Evolutionary conservation across 495 filamentous ascomycete species (phyloP), one percentile per base, ranked within the genome.

Genomic region (Annulohypoxylon stygium): DNA sequence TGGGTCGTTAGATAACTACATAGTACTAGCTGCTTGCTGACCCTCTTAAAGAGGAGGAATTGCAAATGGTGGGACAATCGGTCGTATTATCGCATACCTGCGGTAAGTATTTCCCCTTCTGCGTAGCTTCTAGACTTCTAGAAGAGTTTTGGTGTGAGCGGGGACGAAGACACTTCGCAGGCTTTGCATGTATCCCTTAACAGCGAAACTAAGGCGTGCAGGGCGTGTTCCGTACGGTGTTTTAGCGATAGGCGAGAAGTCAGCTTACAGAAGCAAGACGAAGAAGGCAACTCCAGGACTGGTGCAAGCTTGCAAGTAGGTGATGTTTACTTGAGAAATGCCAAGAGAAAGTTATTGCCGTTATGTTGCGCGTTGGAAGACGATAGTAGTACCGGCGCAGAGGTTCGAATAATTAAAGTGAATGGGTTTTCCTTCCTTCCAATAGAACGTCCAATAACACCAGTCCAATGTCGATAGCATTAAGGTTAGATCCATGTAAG

Each of bases 81-180:
- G 20, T 39, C 37, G 33, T 61, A 58, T 58, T 61, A 53, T 45
- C 47, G 57, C 48, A 61, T 54, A 6, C 30, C 30, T 30, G 5
- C 30, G 30, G 30, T 30, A 48, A 48, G 37, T 26, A 54, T 57
- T 50, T 60, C 30, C 4, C 60, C 48, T 65, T 59, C 64, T 51
- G 26, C 43, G 43, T 48, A 33, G 47, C 43, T 69, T 73, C 47
- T 65, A 53, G 61, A 69, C 37, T 73, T 69, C 65, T 69, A 69
- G 61, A 73, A 69, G 43, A 48, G 61, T 61, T 68, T 39, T 23
- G 43, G 43, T 67, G 66, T 61, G 58, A 61, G 60, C 54, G 61
- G 65, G 48, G 65, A 61, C 23, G 26, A 59, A 57, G 55, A 47
- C 14, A 69, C 16, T 47, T 47, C 18, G 43, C 43, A 47, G 43